Conservation (phyloP, 2,329 filamentous ascomycete genomes). For the Trichoderma aggressivum region DNA sequence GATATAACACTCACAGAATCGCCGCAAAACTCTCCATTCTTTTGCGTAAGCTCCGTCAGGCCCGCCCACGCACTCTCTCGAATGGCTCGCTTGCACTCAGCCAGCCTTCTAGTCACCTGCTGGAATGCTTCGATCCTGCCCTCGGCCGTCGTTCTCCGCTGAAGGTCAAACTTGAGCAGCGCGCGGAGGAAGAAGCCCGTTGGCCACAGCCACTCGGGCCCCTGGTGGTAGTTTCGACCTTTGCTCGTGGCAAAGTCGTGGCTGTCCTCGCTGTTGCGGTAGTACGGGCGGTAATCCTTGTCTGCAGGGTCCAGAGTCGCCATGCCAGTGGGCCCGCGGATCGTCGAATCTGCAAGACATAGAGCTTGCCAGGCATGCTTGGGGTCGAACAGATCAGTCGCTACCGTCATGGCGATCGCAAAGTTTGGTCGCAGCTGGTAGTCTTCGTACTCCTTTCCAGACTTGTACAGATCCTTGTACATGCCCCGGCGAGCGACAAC, state of each 20-base stretch:
- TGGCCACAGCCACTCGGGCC: conserved; percentile 97
- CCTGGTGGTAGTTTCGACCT: conserved; percentile 96
- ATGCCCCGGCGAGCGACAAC: conserved; percentile 90
- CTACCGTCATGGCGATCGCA: conserved; percentile 91
- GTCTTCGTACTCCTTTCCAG: conserved; percentile 94
- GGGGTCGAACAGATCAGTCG: conserved; percentile 79
- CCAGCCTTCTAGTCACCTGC: conserved; percentile 80
- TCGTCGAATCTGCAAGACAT: conserved; percentile 70
- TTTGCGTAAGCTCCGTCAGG: conserved; percentile 88
- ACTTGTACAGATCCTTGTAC: conserved; percentile 95
- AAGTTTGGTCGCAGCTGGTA: conserved; percentile 96
- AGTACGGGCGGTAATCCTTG: conserved; percentile 90
- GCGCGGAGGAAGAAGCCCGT: conserved; percentile 93
- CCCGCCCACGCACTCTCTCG: conserved; percentile 81
- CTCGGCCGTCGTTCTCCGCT: conserved; percentile 56
- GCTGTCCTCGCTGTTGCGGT: conserved; percentile 92
- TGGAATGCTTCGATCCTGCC: conserved; percentile 86
- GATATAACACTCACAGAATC: conserved; percentile 70
- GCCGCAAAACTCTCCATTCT: conserved; percentile 74
- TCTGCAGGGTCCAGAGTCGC: conserved; percentile 90
- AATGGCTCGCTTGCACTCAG: conserved; percentile 82
- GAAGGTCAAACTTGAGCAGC: conserved; percentile 83
- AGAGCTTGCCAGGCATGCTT: conserved; percentile 76
- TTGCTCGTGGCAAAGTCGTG: conserved; percentile 88
- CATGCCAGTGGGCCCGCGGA: conserved; percentile 90